phyloP scores from a whole-genome alignment of 306 rosid genomes.

The Begonia fuchsioides region DNA sequence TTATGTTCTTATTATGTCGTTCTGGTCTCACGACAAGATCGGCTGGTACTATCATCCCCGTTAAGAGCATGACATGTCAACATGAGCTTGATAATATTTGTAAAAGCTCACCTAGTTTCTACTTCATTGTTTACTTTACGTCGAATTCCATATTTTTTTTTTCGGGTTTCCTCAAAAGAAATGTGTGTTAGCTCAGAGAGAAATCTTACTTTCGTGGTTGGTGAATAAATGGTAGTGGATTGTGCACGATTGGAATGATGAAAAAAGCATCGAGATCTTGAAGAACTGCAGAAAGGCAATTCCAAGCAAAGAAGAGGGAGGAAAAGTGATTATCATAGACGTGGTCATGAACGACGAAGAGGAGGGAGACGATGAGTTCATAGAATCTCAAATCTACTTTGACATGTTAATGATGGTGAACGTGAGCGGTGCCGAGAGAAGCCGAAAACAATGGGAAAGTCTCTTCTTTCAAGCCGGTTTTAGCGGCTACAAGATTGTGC shows the following conservation, averaged over 20 bases:
- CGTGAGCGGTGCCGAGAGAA: constrained; percentile 30
- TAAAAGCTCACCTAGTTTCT: no score
- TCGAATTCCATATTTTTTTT: no score
- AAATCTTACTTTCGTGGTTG: no score
- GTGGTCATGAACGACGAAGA: constrained; percentile 16
- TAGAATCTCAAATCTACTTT: constrained; percentile 19
- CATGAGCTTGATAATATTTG: no score
- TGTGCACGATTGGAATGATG: constrained; percentile 23
- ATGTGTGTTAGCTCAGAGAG: no score
- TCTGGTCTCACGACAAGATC: no score
- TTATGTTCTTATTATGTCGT: no score
- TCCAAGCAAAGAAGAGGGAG: constrained; percentile 7
- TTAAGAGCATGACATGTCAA: no score
- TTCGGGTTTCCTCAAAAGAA: not conserved
- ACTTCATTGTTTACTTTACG: no score
- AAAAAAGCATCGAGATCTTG: constrained; percentile 11
- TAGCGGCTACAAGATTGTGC: constrained; percentile 20
- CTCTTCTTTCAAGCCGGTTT: constrained; percentile 38
- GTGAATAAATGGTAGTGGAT: constrained; percentile 13
- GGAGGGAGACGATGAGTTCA: constrained; percentile 14
- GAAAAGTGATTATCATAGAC: constrained; percentile 19
- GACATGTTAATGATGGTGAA: constrained; percentile 33
- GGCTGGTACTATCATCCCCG: no score
- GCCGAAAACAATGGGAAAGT: constrained; percentile 36
- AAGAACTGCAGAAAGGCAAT: constrained; percentile 17